Evolutionary conservation across 2,329 filamentous ascomycete species (phyloP).

Genomic region (Fusarium bulbicola): DNA sequence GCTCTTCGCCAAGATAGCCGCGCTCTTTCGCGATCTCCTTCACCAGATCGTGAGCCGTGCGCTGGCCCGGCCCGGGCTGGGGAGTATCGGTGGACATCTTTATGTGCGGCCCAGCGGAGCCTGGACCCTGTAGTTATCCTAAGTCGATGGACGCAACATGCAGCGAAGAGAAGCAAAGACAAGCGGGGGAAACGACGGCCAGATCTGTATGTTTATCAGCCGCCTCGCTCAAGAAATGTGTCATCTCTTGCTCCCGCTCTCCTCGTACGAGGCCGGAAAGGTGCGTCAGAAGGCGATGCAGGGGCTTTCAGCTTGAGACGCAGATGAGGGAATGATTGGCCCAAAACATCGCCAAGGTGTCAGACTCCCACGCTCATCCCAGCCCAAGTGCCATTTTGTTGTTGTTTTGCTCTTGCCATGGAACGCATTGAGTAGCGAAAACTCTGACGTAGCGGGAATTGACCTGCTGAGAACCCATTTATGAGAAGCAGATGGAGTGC

Average conservation of each 20-base stretch:
- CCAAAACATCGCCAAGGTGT: constrained; percentile 14
- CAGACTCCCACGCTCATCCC: constrained; percentile 17
- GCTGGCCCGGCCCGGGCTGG: neutral
- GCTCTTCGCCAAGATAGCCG: constrained; percentile 34
- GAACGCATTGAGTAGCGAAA: neutral
- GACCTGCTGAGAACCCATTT: rapidly evolving
- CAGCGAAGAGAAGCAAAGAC: neutral
- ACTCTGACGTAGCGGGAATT: neutral
- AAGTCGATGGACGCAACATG: neutral
- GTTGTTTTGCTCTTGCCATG: neutral
- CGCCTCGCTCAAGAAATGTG: neutral
- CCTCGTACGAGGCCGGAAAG: constrained; percentile 17
- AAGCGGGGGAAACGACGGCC: neutral
- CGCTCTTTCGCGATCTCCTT: constrained; percentile 35
- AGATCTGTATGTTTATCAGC: neutral
- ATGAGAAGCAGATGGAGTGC: neutral
- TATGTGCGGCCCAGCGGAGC: constrained; percentile 4
- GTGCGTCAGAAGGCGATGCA: constrained; percentile 15
- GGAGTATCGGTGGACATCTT: neutral
- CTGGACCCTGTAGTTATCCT: neutral
- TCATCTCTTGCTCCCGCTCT: neutral
- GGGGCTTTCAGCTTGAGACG: constrained; percentile 27
- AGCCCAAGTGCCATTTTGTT: neutral
- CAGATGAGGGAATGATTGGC: constrained; percentile 19
- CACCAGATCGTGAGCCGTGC: constrained; percentile 25